Conservation (phyloP, 441 rosid species). For the Bruguiera hainesii region DNA sequence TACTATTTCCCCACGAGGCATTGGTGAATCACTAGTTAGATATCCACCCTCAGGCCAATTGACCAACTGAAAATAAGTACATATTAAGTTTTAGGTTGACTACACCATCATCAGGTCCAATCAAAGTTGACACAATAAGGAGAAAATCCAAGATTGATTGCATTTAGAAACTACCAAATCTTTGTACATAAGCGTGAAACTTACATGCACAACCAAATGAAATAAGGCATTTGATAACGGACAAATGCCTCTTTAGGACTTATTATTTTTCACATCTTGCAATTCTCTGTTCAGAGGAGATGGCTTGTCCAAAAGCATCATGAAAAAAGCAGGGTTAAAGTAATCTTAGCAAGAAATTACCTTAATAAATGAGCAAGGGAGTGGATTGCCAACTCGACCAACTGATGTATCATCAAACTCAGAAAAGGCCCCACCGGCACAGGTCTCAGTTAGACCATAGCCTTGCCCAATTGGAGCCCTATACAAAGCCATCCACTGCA, state of each 20-base stretch:
- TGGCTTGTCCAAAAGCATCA: background rate
- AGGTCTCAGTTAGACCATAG: slow-evolving; percentile 97
- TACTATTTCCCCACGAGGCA: slow-evolving; percentile 96
- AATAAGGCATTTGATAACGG: background rate
- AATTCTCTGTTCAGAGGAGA: background rate
- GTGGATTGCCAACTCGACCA: slow-evolving; percentile 97
- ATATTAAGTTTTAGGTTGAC: slow-evolving; percentile 1
- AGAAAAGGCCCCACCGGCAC: slow-evolving; percentile 98
- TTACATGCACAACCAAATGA: background rate
- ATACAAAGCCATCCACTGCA: slow-evolving; percentile 24
- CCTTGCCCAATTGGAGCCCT: slow-evolving; percentile 99
- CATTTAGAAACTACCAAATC: no score
- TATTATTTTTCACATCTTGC: background rate
- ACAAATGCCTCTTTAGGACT: background rate
- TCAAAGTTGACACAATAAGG: background rate
- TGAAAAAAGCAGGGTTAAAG: background rate
- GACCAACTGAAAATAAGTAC: slow-evolving; percentile 60
- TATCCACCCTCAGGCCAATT: slow-evolving; percentile 99
- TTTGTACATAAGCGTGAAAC: background rate
- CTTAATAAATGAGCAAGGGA: slow-evolving; percentile 91
- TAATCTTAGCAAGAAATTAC: slow-evolving; percentile 30
- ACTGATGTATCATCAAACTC: slow-evolving; percentile 93
- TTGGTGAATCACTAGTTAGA: slow-evolving; percentile 66
- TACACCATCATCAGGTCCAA: background rate
- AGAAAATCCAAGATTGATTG: background rate